Conservation (phyloP, 1,284 basidiomycete species). For the Lentinula novae-zelandiae region DNA sequence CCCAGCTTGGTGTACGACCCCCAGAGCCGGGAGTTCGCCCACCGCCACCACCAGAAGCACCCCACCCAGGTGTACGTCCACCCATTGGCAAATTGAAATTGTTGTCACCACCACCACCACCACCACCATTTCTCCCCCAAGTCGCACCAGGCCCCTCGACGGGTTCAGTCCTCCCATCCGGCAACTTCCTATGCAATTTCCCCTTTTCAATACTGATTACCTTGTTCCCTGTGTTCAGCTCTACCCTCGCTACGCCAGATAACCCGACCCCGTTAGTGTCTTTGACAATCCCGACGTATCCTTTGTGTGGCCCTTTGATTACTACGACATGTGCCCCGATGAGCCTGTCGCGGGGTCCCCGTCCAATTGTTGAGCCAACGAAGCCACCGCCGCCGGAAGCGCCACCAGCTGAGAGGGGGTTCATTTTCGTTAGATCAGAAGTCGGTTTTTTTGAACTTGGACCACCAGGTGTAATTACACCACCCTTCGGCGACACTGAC, state of each 20-base stretch:
- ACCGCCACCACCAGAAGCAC: slow-evolving; percentile 19
- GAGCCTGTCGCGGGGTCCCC: slow-evolving; percentile 77
- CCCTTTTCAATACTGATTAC: slow-evolving; percentile 84
- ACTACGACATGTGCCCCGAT: slow-evolving; percentile 82
- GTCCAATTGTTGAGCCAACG: slow-evolving; percentile 75
- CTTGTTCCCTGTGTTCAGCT: slow-evolving; percentile 89
- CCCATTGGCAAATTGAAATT: slow-evolving; percentile 10
- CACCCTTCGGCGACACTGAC: slow-evolving; percentile 81
- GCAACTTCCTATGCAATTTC: slow-evolving; percentile 71
- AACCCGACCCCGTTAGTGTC: slow-evolving; percentile 75
- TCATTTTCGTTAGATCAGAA: slow-evolving; percentile 92
- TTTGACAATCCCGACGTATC: slow-evolving; percentile 90
- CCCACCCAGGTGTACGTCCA: slow-evolving; percentile 21
- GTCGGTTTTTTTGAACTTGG: too few relatives aligned
- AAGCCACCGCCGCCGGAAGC: slow-evolving; percentile 58
- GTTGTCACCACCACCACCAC: background rate
- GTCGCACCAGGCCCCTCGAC: slow-evolving; percentile 27
- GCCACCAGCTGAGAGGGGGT: slow-evolving; percentile 69
- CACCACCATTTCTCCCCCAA: slow-evolving; percentile 8
- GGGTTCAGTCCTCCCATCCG: slow-evolving; percentile 50
- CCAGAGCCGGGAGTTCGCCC: slow-evolving; percentile 24
- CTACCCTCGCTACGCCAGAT: slow-evolving; percentile 75
- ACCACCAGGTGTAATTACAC: slow-evolving; percentile 49
- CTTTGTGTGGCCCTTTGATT: slow-evolving; percentile 88
- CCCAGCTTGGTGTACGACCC: slow-evolving; percentile 39